A percentile compares a stretch with the other conserved stretches of the same genome.
Conservation (phyloP, 1,284 basidiomycete genomes). For the Rhodotorula mucilaginosa region DNA sequence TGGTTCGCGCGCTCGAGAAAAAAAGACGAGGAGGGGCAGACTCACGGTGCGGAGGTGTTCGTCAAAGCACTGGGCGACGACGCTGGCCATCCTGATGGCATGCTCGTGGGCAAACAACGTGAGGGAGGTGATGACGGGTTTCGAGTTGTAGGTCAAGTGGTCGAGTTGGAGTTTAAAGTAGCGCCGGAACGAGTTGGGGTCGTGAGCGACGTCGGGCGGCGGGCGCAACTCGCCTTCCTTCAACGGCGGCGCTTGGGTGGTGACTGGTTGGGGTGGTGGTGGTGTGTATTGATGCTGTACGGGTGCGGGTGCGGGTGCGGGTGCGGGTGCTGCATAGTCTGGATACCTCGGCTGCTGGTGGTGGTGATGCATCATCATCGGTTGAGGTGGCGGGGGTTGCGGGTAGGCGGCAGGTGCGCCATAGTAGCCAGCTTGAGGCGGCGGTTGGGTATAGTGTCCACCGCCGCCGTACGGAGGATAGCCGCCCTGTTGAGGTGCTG, state of each 20-base stretch:
- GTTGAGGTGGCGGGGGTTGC: constrained; percentile 12
- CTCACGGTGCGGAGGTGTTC: constrained; percentile 68
- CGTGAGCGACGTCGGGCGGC: constrained; percentile 38
- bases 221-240: constrained; percentile 27
- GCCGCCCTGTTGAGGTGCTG: background rate
- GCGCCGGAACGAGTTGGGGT: constrained; percentile 66
- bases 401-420: background rate
- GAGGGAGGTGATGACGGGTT: constrained; percentile 91
- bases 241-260: constrained; percentile 3
- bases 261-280: background rate
- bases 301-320: background rate
- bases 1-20: too few relatives aligned
- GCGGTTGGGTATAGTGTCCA: background rate
- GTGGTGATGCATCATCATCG: background rate
- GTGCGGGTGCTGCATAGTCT: background rate
- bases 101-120: constrained; percentile 91
- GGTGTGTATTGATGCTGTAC: constrained; percentile 1
- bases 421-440: background rate
- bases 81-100: constrained; percentile 67
- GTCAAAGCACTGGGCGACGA: constrained; percentile 84
- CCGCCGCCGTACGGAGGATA: background rate
- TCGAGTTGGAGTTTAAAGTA: constrained; percentile 64
- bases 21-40: constrained; percentile 4
- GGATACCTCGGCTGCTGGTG: background rate
- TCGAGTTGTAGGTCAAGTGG: constrained; percentile 89